Base-by-base conservation (phyloP, 2,329 filamentous ascomycete genomes). In the Aspergillus brasiliensis region DNA sequence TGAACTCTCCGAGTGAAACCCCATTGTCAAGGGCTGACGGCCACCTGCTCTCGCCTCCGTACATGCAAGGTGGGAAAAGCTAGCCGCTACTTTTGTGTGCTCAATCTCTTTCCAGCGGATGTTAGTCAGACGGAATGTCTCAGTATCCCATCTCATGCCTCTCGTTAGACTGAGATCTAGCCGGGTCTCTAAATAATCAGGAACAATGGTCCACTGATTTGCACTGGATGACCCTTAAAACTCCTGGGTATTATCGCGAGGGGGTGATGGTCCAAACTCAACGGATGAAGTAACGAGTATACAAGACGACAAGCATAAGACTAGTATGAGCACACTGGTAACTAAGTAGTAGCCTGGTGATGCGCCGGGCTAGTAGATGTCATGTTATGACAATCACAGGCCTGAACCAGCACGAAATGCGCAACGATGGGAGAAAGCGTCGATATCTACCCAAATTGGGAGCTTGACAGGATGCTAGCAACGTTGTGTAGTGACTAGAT, bases 131-230 rank as follows among this genome's bases (percentile, higher is more conserved):
- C 37, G 49, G 57, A 47, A 56, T 62, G 60, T 62, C 51, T 60
- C 55, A 54, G 47, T 40, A 19, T 27, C 25, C 27, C 46, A 28
- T 31, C 46, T 49, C 8, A 31, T 44, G 31, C 56, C 51, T 28
- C 28, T 27, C 15, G 25, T 38, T 10, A 47, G 48, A 49, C 61
- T 59, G 56, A 61, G 59, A 63, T 63, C 59, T 59, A 59, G 59
- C 48, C 53, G 59, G 59, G 56, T 55, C 58, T 49, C 42, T 51
- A 27, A 51, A 51, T 44, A 56, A 58, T 61, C 62, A 64, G 60
- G 60, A 64, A 64, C 60, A 58, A 11, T 34, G 38, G 56, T 59
- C 59, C 37, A 56, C 59, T 47, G 47, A 57, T 57, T 51, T 49
- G 52, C 52, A 25, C 28, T 23, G 51, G 13, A n/a, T 25, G 25